Conservation (phyloP, 2,329 filamentous ascomycete genomes). For the Penicillium oxalicum region DNA sequence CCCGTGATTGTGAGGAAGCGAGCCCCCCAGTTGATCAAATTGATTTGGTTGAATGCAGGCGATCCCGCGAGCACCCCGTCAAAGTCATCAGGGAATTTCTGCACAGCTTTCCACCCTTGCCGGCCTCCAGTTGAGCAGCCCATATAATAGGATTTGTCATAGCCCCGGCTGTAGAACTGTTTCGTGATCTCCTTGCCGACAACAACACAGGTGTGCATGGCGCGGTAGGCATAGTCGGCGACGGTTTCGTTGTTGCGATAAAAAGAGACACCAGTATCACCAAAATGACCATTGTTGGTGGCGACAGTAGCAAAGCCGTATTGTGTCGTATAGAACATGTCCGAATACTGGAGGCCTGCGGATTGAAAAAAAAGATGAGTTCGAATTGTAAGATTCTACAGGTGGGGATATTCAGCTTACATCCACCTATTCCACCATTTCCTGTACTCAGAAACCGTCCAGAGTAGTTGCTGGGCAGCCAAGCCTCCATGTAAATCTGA, state of each 20-base stretch:
- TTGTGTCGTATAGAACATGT: constrained; percentile 1
- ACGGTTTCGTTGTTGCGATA: constrained; percentile 27
- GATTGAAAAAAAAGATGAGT: background rate
- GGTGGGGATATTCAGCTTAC: constrained; percentile 20
- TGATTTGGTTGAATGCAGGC: constrained; percentile 38
- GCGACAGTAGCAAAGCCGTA: constrained; percentile 40
- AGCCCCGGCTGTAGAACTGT: constrained; percentile 43
- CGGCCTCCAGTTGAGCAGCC: constrained; percentile 57
- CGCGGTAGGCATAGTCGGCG: constrained; percentile 37
- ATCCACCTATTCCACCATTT: constrained; percentile 44
- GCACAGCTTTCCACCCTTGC: constrained; percentile 51
- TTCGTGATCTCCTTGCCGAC: constrained; percentile 45
- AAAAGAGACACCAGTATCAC: constrained; percentile 23
- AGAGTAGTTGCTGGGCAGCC: constrained; percentile 42
- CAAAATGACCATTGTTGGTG: constrained; percentile 44
- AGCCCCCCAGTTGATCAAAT: constrained; percentile 36
- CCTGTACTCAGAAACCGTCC: constrained; percentile 44
- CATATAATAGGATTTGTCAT: constrained; percentile 38
- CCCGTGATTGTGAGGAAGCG: constrained; percentile 35
- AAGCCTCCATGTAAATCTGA: constrained; percentile 33
- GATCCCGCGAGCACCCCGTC: constrained; percentile 44
- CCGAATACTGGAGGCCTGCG: constrained; percentile 8
- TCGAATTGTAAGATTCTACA: background rate
- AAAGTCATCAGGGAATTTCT: constrained; percentile 52
- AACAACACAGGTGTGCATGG: constrained; percentile 46